Conservation (phyloP, 345 rosid species). For the Angophora floribunda region DNA sequence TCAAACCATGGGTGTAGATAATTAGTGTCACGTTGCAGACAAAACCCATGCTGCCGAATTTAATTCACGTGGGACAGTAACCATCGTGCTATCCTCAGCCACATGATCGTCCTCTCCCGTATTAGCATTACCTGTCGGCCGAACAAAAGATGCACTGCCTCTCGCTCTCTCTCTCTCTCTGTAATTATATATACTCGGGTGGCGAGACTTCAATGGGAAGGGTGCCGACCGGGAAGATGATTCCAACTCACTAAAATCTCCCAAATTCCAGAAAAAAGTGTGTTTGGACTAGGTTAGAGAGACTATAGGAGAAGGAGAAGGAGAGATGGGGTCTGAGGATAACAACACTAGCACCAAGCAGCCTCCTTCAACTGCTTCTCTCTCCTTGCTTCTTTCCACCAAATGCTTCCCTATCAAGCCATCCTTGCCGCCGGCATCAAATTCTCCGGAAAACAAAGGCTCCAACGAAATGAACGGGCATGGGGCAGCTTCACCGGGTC, state of each 20-base stretch:
- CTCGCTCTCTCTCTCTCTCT: background rate
- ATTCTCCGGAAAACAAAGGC: background rate
- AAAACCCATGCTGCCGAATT: background rate
- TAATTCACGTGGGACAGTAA: background rate
- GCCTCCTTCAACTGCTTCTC: background rate
- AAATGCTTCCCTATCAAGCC: conserved; percentile 1
- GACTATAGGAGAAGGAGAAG: background rate
- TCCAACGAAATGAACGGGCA: background rate
- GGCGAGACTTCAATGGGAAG: background rate
- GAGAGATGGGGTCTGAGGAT: background rate
- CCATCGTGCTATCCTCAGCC: background rate
- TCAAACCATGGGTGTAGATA: background rate
- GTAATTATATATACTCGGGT: background rate
- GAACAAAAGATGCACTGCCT: background rate
- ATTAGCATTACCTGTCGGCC: background rate
- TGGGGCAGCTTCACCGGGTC: background rate
- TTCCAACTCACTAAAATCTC: background rate
- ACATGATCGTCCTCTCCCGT: background rate
- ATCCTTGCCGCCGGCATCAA: background rate
- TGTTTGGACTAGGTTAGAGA: background rate
- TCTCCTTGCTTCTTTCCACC: conserved; percentile 1
- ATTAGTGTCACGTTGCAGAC: background rate
- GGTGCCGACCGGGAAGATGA: background rate
- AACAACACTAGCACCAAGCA: background rate
- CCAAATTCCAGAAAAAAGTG: background rate